Percentiles rank a stretch among this genome's conserved stretches.
These are phyloP conservation scores for Cynanchum wilfordii DNA, from an alignment of 257 asterid species.

Conservation along the genomic window DNA sequence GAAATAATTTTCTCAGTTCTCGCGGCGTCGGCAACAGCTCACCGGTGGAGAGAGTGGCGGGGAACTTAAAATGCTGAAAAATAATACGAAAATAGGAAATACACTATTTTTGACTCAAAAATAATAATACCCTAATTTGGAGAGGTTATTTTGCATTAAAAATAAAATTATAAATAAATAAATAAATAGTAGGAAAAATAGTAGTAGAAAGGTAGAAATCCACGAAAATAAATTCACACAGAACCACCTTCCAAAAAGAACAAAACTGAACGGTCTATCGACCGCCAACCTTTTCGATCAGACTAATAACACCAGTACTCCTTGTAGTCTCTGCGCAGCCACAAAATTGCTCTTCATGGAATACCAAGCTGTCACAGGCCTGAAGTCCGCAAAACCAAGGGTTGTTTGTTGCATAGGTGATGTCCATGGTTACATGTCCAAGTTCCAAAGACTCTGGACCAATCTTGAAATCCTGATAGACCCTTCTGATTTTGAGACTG, in stretches of 20 bases:
- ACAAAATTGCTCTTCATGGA: constrained; percentile 10
- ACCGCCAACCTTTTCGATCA: not conserved
- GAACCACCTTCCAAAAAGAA: too few species aligned
- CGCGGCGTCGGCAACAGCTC: not conserved
- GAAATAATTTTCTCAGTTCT: not conserved
- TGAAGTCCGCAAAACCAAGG: constrained; percentile 35
- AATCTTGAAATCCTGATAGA: constrained; percentile 55
- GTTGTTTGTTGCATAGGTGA: constrained; percentile 76
- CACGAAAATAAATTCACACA: too few species aligned
- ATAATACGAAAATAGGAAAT: not conserved
- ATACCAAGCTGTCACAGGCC: constrained; percentile 13
- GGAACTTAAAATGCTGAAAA: constrained; percentile 15
- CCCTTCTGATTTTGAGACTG: constrained; percentile 62
- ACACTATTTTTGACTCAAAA: too few species aligned
- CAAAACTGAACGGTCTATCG: too few species aligned
- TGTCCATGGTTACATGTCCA: constrained; percentile 63
- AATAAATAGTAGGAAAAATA: too few species aligned
- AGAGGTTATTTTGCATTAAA: too few species aligned
- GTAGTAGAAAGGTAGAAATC: not conserved
- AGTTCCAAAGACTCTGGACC: constrained; percentile 70
- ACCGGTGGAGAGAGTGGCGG: constrained; percentile 14
- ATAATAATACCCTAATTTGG: too few species aligned
- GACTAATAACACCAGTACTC: too few species aligned
- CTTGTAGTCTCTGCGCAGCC: not conserved
- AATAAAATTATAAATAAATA: too few species aligned